phyloP scores from a whole-genome alignment of 75 land plant species.

The Pseudotsuga menziesii region DNA sequence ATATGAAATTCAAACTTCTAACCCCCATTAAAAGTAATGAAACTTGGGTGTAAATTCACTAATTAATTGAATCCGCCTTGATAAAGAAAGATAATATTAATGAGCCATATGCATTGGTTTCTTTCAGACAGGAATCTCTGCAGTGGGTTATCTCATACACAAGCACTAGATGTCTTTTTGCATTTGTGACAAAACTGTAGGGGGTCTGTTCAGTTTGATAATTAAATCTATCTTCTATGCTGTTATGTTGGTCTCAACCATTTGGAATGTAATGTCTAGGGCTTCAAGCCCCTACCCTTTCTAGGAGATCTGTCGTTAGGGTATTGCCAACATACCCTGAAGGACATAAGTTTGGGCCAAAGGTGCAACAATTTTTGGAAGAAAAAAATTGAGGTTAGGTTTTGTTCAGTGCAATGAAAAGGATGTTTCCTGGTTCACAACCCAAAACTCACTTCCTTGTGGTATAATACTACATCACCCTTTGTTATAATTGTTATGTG shows the following conservation, averaged over 20 bases:
- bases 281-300: conserved; percentile 4
- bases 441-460: no score
- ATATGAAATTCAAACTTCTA: neutral
- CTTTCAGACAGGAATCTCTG: neutral
- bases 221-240: neutral
- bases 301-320: conserved; percentile 31
- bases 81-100: neutral
- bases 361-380: neutral
- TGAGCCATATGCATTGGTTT: neutral
- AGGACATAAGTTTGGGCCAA: conserved; percentile 23
- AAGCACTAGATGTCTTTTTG: no score
- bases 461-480: no score
- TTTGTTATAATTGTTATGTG: no score
- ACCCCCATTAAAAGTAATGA: neutral
- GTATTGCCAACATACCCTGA: conserved; percentile 33
- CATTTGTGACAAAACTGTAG: neutral
- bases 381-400: no score
- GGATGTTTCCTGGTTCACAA: no score
- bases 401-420: no score
- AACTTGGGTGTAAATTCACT: neutral
- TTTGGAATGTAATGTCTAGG: neutral
- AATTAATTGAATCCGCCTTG: neutral
- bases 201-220: neutral
- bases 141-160: neutral
- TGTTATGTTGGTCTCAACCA: neutral